These are phyloP conservation scores for Lentinus brumalis DNA, from an alignment of 768 basidiomycete genomes.

Conservation along the genomic window DNA sequence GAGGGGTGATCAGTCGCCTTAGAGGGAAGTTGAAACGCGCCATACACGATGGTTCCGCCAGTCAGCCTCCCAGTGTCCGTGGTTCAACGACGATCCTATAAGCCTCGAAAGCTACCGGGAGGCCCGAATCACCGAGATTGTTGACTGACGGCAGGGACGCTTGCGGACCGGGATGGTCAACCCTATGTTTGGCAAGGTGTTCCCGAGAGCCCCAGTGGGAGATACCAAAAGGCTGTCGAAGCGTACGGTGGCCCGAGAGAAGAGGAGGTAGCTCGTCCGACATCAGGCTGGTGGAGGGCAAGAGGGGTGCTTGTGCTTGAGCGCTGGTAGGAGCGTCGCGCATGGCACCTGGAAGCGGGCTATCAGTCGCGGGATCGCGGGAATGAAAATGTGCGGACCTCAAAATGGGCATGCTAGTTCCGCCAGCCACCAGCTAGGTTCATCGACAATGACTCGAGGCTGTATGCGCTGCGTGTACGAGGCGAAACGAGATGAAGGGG, in stretches of 20 bases:
- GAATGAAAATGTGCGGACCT: constrained; percentile 17
- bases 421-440: neutral
- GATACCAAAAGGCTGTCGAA: no score
- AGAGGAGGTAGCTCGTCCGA: neutral
- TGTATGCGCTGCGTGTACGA: neutral
- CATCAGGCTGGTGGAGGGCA: neutral
- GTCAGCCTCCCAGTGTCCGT: neutral
- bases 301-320: neutral
- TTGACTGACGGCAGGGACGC: neutral
- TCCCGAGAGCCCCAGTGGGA: no score
- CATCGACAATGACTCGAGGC: neutral
- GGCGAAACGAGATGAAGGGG: no score
- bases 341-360: constrained; percentile 3
- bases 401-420: constrained; percentile 9
- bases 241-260: no score
- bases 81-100: no score
- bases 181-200: no score
- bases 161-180: neutral
- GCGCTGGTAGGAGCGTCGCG: constrained; percentile 1
- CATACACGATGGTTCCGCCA: neutral
- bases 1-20: constrained; percentile 4
- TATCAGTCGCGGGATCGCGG: constrained; percentile 13
- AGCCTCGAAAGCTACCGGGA: neutral
- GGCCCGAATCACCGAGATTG: no score
- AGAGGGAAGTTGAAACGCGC: neutral